These are phyloP conservation scores for Penicillium sp. DNA, from an alignment of 2,329 filamentous ascomycete species.

Conservation along the genomic window DNA sequence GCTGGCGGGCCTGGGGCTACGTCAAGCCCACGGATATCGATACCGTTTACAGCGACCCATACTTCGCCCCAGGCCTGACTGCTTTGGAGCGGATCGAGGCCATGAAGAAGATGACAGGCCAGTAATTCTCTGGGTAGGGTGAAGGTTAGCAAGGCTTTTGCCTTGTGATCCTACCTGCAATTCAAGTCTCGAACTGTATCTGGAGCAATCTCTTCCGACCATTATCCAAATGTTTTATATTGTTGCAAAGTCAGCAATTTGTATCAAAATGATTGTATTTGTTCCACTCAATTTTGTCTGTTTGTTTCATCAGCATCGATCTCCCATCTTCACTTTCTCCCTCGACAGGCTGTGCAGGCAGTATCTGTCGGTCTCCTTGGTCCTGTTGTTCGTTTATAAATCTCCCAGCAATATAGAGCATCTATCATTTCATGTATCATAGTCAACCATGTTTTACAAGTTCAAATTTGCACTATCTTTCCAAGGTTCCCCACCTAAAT, in stretches of 20 bases:
- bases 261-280: background rate
- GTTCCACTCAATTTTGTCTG: background rate
- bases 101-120: constrained; percentile 27
- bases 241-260: background rate
- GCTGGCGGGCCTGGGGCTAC: constrained; percentile 55
- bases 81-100: constrained; percentile 36
- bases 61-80: constrained; percentile 36
- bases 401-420: constrained; percentile 9
- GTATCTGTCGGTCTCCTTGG: background rate
- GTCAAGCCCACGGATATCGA: constrained; percentile 43
- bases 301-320: background rate
- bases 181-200: background rate
- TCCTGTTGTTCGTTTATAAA: background rate
- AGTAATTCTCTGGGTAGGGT: constrained; percentile 9
- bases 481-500: background rate
- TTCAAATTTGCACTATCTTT: background rate
- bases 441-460: background rate
- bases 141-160: background rate
- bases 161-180: background rate
- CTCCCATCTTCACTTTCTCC: background rate
- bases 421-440: constrained; percentile 14
- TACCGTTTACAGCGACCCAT: constrained; percentile 35
- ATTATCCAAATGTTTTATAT: background rate
- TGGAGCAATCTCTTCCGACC: background rate
- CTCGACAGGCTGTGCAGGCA: background rate